Evolutionary conservation across 169 alveolate species (phyloP), one percentile per base, ranked within the genome.

Genomic region (Plasmodium cynomolgi): DNA sequence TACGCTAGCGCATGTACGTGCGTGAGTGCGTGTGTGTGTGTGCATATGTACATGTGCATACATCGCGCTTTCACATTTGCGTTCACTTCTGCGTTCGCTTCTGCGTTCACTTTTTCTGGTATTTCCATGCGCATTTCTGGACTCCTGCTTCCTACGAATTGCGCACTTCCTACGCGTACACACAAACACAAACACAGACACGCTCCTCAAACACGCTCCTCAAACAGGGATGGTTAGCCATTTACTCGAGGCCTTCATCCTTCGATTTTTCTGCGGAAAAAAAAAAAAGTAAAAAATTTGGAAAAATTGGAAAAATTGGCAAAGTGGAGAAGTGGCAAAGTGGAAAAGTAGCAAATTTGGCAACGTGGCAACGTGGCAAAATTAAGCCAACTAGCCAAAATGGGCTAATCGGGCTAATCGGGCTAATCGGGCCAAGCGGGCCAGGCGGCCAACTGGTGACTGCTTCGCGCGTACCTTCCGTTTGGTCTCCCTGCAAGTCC

Each of bases 401-500:
- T 5, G 6, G 15, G 0, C 41, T 1, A 37, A 37, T 1, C 41
- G 50, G 15, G n/a, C n/a, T n/a, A n/a, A n/a, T n/a, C 11, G 58
- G 11, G 58, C 58, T 11, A 44, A 44, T 5, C 11, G 58, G 58
- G 58, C 17, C 73, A 17, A 41, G 7, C 50, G 0, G n/a, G 56
- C 56, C n/a, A 11, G 3, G 0, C 13, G 58, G 58, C 44, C 44
- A 2, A 37, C 44, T 9, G 72, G 7, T 6, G 15, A 0, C 15
- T 13, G 26, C n/a, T n/a, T 31, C 75, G 31, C 8, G 13, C 31
- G 33, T 83, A 83, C 92, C 92, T 73, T 90, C 95, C 17, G 91
- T 83, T 44, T 90, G 91, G 50, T 96, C 98, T 77, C 95, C 93
- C 58, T 96, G 97, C 68, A 97, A 96, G 94, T 99, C 99, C 56